Conservation (phyloP, 192 early-diverging fungal species). For the Entomortierella parvispora region DNA sequence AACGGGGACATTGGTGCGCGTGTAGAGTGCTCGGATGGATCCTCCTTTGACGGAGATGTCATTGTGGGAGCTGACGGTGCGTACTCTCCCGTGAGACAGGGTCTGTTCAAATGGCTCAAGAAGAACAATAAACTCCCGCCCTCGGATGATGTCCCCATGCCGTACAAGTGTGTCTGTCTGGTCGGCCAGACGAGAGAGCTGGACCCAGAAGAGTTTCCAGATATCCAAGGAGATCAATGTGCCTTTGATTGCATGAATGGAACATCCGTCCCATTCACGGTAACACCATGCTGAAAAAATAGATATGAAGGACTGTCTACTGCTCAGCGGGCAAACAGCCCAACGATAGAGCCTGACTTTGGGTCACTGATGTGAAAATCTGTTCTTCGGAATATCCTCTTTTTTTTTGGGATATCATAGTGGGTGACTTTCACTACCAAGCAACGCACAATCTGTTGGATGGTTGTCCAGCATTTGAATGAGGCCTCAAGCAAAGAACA, state of each 20-base stretch:
- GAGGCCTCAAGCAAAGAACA: not conserved
- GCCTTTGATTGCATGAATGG: too few species aligned
- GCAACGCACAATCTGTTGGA: conserved; percentile 4
- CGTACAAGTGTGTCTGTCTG: conserved; percentile 1
- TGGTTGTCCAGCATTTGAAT: not conserved
- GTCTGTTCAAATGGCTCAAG: conserved; percentile 3
- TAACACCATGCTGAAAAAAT: not conserved
- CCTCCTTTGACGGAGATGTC: conserved; percentile 16
- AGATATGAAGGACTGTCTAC: too few species aligned
- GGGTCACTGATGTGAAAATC: too few species aligned
- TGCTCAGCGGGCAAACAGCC: too few species aligned
- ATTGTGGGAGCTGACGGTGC: conserved; percentile 34
- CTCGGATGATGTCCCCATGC: not conserved
- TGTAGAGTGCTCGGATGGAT: conserved; percentile 1
- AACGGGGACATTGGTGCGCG: conserved; percentile 2
- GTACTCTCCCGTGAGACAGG: conserved; percentile 19
- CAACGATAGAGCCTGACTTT: too few species aligned
- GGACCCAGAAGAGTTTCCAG: conserved; percentile 3
- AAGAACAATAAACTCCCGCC: not conserved
- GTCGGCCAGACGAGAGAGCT: not conserved
- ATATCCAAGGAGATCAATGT: too few species aligned
- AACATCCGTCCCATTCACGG: too few species aligned
- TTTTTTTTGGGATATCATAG: not conserved
- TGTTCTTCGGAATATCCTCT: too few species aligned
- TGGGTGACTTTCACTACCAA: conserved; percentile 7